Percentiles rank a stretch among this genome's conserved stretches.
Conservation (phyloP, 2,329 filamentous ascomycete genomes). For the Thelonectria discophora region DNA sequence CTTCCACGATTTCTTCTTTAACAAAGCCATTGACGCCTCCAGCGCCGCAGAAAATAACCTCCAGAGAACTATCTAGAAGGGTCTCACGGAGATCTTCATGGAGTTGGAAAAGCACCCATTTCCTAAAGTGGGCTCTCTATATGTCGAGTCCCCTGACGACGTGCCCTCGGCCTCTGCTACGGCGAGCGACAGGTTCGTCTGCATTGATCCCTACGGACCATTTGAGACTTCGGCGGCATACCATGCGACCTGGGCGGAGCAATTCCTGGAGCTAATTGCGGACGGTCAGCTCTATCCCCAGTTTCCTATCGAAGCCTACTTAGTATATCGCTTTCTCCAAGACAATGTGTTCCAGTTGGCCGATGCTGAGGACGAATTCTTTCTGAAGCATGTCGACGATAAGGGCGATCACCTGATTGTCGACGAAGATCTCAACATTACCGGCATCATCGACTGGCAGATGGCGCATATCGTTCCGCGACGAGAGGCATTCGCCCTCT, state of each 20-base stretch:
- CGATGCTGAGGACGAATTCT: slow-evolving; percentile 43
- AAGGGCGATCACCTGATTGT: neutral
- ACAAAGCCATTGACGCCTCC: too few species aligned
- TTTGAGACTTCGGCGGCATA: slow-evolving; percentile 27
- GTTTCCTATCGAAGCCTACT: slow-evolving; percentile 39
- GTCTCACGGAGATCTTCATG: neutral
- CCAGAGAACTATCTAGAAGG: neutral
- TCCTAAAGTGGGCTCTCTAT: too few species aligned
- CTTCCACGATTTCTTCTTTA: too few species aligned
- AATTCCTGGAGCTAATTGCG: slow-evolving; percentile 41
- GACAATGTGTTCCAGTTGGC: slow-evolving; percentile 9
- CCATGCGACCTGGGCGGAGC: slow-evolving; percentile 39
- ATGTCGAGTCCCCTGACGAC: neutral
- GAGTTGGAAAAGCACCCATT: neutral
- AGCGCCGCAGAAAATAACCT: too few species aligned
- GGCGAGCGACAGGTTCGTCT: slow-evolving; percentile 44
- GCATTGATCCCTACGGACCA: slow-evolving; percentile 33
- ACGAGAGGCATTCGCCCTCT: slow-evolving; percentile 28
- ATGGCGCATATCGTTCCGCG: slow-evolving; percentile 33
- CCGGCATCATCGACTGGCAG: slow-evolving; percentile 43
- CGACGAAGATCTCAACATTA: slow-evolving; percentile 49
- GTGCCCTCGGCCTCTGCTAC: slow-evolving; percentile 32
- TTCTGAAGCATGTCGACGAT: slow-evolving; percentile 55
- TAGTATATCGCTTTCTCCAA: slow-evolving; percentile 48
- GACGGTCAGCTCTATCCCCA: slow-evolving; percentile 41